Percentiles rank a stretch among this genome's conserved stretches.
phyloP scores from a whole-genome alignment of 208 protist species.

The Acanthamoeba healyi region DNA sequence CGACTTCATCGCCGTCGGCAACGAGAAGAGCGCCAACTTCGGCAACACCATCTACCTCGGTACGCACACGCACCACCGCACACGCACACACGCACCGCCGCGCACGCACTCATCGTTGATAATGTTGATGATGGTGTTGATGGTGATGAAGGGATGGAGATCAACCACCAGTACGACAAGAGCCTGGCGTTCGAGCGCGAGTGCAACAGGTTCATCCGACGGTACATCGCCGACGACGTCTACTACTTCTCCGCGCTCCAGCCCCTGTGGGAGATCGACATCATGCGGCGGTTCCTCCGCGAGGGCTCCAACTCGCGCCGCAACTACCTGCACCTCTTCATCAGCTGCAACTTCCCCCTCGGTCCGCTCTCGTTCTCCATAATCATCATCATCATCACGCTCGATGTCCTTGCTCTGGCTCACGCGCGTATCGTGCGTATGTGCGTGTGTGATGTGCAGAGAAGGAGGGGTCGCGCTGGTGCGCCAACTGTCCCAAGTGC shows the following conservation, averaged over 20 bases:
- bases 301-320: background rate
- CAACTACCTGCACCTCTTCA: conserved; percentile 48
- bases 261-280: conserved; percentile 42
- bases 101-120: too few relatives aligned
- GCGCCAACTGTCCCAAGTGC: conserved; percentile 42
- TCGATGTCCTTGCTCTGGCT: background rate
- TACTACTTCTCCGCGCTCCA: conserved; percentile 54
- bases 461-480: conserved; percentile 42
- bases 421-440: background rate
- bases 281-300: background rate
- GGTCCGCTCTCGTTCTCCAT: background rate
- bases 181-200: conserved; percentile 40
- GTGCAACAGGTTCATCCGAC: background rate
- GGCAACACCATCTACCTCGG: conserved; percentile 43
- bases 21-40: conserved; percentile 52
- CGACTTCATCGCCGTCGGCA: conserved; percentile 56
- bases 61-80: background rate
- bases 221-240: conserved; percentile 1
- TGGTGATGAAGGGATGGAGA: background rate
- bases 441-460: background rate
- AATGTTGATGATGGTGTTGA: background rate
- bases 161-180: conserved; percentile 65
- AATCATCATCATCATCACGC: background rate
- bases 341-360: conserved; percentile 57
- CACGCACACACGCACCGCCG: background rate